Evolutionary conservation across 1,284 basidiomycete species (phyloP).

Genomic region (Boletus hoseneyae): DNA sequence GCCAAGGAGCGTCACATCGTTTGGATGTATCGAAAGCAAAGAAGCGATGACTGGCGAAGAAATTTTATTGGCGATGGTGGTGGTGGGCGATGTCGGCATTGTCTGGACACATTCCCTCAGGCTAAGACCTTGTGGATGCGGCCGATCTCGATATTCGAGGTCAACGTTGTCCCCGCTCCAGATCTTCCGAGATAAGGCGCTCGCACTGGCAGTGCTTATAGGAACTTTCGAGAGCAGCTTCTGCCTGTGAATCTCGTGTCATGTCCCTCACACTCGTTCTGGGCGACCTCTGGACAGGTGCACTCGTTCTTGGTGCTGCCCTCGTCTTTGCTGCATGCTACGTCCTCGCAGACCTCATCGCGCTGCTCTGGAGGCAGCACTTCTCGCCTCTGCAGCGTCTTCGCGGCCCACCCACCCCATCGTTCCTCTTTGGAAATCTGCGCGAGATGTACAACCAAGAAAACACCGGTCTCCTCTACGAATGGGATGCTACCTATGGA

Average conservation of each 20-base stretch:
- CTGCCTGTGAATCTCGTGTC: neutral
- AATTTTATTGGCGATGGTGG: constrained; percentile 17
- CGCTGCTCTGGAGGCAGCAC: constrained; percentile 33
- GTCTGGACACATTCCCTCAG: neutral
- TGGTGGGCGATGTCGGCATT: constrained; percentile 7
- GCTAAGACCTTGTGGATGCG: neutral
- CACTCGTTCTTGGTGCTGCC: constrained; percentile 1
- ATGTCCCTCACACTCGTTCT: neutral
- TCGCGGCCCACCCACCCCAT: constrained; percentile 36
- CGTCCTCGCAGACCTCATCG: constrained; percentile 35
- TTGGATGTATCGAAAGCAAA: constrained; percentile 29
- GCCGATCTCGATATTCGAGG: neutral
- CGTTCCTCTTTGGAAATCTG: constrained; percentile 40
- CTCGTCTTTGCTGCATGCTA: constrained; percentile 3
- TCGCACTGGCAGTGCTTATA: neutral
- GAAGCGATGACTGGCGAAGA: constrained; percentile 20
- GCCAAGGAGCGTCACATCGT: constrained; percentile 20
- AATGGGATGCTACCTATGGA: constrained; percentile 50
- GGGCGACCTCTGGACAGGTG: neutral
- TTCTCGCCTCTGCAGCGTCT: constrained; percentile 41
- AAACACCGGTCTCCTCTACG: constrained; percentile 48
- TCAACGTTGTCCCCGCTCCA: neutral
- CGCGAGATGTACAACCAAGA: constrained; percentile 54
- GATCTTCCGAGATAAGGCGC: neutral
- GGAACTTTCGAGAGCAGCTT: neutral